Evolutionary conservation across 2,329 filamentous ascomycete species (phyloP).

Genomic region (Hypoxylon rubiginosum): DNA sequence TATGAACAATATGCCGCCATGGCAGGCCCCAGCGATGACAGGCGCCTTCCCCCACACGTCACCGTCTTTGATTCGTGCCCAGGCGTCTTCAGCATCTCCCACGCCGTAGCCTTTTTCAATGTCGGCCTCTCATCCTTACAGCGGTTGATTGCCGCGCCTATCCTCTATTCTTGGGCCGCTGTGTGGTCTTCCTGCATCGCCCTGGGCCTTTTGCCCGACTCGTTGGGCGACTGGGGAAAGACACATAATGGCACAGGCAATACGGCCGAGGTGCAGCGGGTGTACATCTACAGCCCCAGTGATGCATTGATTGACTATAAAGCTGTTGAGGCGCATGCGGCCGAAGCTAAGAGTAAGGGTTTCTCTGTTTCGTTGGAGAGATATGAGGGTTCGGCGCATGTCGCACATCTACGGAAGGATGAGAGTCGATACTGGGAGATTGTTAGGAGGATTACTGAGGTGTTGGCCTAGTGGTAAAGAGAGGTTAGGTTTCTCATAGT

Average conservation of each 20-base stretch:
- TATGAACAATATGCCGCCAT: constrained; percentile 3
- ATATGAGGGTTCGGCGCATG: constrained; percentile 31
- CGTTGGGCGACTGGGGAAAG: constrained; percentile 18
- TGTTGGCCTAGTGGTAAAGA: background rate
- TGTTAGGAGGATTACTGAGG: constrained; percentile 17
- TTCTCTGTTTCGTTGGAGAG: constrained; percentile 32
- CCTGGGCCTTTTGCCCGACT: constrained; percentile 20
- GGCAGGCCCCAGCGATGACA: constrained; percentile 5
- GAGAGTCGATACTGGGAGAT: constrained; percentile 37
- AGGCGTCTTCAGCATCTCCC: constrained; percentile 13
- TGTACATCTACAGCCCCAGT: constrained; percentile 37
- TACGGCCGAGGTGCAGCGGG: constrained; percentile 27
- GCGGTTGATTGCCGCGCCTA: constrained; percentile 9
- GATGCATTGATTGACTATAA: constrained; percentile 26
- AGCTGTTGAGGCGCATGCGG: constrained; percentile 34
- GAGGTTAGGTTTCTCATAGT: too few relatives aligned
- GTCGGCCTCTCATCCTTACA: constrained; percentile 12
- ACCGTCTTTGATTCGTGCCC: constrained; percentile 29
- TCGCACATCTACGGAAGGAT: constrained; percentile 37
- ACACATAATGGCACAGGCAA: constrained; percentile 26
- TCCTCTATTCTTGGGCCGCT: constrained; percentile 10
- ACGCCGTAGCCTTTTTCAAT: constrained; percentile 4
- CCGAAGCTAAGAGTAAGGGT: constrained; percentile 30
- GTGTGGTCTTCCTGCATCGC: constrained; percentile 7
- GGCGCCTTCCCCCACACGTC: constrained; percentile 22